phyloP scores from a whole-genome alignment of 2,329 filamentous ascomycete species.

The Trichothecium roseum region DNA sequence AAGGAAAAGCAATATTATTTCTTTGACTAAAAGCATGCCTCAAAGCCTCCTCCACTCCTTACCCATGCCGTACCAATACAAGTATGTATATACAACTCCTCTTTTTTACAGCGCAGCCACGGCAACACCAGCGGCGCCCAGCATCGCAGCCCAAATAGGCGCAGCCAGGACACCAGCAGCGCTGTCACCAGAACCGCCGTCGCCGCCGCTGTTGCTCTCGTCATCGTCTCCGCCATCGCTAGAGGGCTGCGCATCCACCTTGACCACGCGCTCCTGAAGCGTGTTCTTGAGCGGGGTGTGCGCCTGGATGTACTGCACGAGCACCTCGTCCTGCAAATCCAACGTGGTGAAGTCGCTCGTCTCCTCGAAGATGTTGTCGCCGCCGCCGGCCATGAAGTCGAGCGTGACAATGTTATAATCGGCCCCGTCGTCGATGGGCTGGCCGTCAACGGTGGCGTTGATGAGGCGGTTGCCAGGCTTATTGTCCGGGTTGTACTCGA shows the following conservation, averaged over 20 bases:
- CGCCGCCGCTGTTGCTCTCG: slow-evolving; percentile 1
- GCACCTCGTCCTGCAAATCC: slow-evolving; percentile 43
- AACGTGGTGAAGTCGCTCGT: slow-evolving; percentile 30
- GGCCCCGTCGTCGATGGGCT: slow-evolving; percentile 30
- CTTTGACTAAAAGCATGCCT: no score
- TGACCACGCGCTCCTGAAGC: slow-evolving; percentile 30
- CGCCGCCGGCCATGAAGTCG: slow-evolving; percentile 52
- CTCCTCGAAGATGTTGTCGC: slow-evolving; percentile 48
- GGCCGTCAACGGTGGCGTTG: slow-evolving; percentile 36
- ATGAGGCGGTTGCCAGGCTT: slow-evolving; percentile 39
- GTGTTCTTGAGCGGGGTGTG: slow-evolving; percentile 37
- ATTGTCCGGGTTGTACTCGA: slow-evolving; percentile 46
- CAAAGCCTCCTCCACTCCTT: no score
- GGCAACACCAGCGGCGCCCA: slow-evolving; percentile 2
- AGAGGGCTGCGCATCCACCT: slow-evolving; percentile 4
- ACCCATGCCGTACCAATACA: no score
- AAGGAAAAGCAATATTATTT: no score
- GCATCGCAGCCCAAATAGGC: slow-evolving; percentile 3
- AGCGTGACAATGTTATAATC: slow-evolving; percentile 50
- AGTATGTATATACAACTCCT: not conserved
- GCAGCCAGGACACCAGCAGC: slow-evolving; percentile 3
- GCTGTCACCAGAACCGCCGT: not conserved
- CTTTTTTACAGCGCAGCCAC: slow-evolving; percentile 2
- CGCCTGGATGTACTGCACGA: slow-evolving; percentile 37
- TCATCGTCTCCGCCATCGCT: not conserved